These are phyloP conservation scores for Termitomyces titanicus DNA, from an alignment of 768 basidiomycete species.

Conservation along the genomic window DNA sequence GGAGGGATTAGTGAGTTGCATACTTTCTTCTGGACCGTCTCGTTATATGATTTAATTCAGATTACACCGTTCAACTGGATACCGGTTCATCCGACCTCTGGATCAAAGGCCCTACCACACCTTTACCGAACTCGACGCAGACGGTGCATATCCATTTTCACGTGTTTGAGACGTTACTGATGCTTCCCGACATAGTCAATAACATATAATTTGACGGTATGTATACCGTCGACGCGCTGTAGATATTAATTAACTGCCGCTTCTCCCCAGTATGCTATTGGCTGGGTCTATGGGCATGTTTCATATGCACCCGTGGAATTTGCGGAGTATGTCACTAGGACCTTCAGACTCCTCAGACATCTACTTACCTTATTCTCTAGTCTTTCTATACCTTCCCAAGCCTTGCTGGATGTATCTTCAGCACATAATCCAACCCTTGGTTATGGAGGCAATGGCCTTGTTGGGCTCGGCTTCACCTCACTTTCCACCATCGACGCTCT, in stretches of 20 bases:
- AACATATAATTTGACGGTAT: conserved; percentile 63
- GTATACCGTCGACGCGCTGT: conserved; percentile 13
- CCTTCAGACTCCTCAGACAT: neutral
- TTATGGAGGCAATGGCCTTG: conserved; percentile 69
- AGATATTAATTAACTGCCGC: conserved; percentile 1
- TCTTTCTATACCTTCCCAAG: conserved; percentile 64
- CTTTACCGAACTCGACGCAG: conserved; percentile 44
- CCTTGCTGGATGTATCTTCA: conserved; percentile 57
- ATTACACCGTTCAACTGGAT: conserved; percentile 74
- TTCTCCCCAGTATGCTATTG: conserved; percentile 65
- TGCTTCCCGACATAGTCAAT: conserved; percentile 28
- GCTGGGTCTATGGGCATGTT: conserved; percentile 70
- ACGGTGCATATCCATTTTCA: conserved; percentile 38
- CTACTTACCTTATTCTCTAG: conserved; percentile 29
- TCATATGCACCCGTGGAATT: conserved; percentile 62
- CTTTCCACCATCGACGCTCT: conserved; percentile 68
- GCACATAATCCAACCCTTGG: conserved; percentile 72
- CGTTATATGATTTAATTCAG: conserved; percentile 31
- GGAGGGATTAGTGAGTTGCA: conserved; percentile 47
- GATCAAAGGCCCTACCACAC: conserved; percentile 46
- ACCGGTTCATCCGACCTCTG: conserved; percentile 86
- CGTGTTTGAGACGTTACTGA: conserved; percentile 1
- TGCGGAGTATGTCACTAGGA: conserved; percentile 49
- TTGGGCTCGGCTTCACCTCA: conserved; percentile 75
- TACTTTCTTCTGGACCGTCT: neutral